Percentiles rank a stretch among this genome's conserved stretches.
Evolutionary conservation across 2,329 filamentous ascomycete genomes (phyloP).

Genomic region (Pyrenochaeta sp.): DNA sequence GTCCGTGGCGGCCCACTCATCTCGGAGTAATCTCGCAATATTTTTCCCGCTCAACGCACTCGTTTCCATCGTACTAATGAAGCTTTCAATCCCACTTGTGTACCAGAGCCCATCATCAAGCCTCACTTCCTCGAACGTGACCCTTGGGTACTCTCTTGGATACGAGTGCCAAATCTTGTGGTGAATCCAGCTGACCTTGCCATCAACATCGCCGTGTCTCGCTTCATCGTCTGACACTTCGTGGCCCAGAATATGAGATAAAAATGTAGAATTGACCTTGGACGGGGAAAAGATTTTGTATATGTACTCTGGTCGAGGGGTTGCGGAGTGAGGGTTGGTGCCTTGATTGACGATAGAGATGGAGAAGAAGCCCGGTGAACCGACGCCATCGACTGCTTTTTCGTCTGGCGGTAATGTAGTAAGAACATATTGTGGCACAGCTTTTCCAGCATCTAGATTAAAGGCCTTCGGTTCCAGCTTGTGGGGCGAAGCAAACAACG

Average conservation of each 20-base stretch:
- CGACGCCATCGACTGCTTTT: conserved; percentile 60
- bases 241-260: conserved; percentile 59
- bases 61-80: conserved; percentile 98
- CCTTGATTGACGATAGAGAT: conserved; percentile 76
- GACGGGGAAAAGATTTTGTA: conserved; percentile 73
- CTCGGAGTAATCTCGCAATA: conserved; percentile 74
- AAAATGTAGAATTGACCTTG: conserved; percentile 56
- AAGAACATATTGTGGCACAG: conserved; percentile 77
- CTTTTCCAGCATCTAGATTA: conserved; percentile 64
- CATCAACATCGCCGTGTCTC: conserved; percentile 42
- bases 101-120: conserved; percentile 73
- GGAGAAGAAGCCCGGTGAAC: conserved; percentile 83
- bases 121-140: conserved; percentile 84
- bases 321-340: conserved; percentile 61
- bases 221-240: conserved; percentile 40
- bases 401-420: conserved; percentile 78
- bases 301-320: conserved; percentile 59
- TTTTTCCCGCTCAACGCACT: conserved; percentile 91
- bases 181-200: conserved; percentile 42
- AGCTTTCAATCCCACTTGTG: conserved; percentile 80
- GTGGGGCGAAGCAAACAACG: conserved; percentile 81
- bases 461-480: conserved; percentile 78
- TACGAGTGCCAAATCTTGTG: conserved; percentile 80
- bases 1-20: conserved; percentile 59
- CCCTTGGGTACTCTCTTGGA: conserved; percentile 81